Percentiles rank a stretch among this genome's conserved stretches.
These are phyloP conservation scores for Capsicum pubescens DNA, from an alignment of 257 asterid species.

Conservation along the genomic window DNA sequence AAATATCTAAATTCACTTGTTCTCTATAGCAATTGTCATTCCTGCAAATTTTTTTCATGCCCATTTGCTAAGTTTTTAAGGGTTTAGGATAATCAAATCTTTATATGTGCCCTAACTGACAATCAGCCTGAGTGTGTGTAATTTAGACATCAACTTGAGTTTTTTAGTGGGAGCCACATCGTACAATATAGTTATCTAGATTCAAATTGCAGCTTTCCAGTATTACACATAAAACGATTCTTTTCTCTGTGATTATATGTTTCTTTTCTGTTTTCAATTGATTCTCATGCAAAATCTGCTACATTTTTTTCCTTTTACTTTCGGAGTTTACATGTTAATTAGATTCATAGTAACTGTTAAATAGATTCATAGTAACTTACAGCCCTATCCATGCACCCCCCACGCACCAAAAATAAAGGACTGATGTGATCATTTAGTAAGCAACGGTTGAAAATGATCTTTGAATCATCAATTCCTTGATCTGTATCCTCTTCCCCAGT, in stretches of 20 bases:
- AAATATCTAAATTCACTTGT: background rate
- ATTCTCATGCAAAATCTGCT: background rate
- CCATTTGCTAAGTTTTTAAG: background rate
- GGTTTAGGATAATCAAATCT: background rate
- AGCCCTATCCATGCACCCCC: too few species aligned
- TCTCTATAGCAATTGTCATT: background rate
- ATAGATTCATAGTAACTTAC: background rate
- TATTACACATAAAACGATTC: background rate
- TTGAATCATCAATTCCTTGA: background rate
- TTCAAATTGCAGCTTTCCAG: background rate
- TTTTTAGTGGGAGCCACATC: background rate
- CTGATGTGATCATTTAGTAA: background rate
- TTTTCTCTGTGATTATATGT: background rate
- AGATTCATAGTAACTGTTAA: background rate
- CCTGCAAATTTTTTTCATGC: background rate
- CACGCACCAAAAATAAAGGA: background rate
- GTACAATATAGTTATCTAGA: background rate
- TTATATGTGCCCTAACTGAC: background rate
- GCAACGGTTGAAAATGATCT: background rate
- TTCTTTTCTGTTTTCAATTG: background rate
- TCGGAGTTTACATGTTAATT: background rate
- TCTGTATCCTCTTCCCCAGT: background rate
- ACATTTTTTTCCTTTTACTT: background rate
- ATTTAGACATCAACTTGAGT: background rate
- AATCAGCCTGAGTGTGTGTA: background rate